phyloP scores from a whole-genome alignment of 108 stramenopile species.

The Stephanodiscus minutulus region DNA sequence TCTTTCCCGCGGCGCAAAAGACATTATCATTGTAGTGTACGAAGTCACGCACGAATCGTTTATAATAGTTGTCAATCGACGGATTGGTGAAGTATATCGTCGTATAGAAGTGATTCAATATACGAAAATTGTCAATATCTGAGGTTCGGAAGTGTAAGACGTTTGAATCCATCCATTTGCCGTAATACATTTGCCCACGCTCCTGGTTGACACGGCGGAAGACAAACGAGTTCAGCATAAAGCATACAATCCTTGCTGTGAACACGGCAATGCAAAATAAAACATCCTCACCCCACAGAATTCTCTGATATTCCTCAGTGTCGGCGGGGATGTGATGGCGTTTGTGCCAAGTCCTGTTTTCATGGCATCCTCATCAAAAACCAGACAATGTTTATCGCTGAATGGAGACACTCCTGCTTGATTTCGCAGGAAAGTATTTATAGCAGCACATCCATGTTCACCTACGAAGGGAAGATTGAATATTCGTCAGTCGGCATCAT shows the following conservation, averaged over 20 bases:
- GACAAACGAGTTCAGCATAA: background rate
- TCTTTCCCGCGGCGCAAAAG: slow-evolving; percentile 87
- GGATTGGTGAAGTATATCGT: slow-evolving; percentile 81
- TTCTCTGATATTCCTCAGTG: background rate
- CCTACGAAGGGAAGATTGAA: slow-evolving; percentile 6
- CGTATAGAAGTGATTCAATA: slow-evolving; percentile 85
- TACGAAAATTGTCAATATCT: slow-evolving; percentile 55
- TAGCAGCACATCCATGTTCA: slow-evolving; percentile 8
- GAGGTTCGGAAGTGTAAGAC: slow-evolving; percentile 75
- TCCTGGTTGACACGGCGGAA: slow-evolving; percentile 1
- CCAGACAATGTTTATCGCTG: slow-evolving; percentile 54
- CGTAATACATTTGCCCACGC: slow-evolving; percentile 40
- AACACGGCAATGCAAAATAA: background rate
- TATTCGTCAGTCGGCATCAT: background rate
- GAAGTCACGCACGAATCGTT: slow-evolving; percentile 86
- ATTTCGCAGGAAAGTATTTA: slow-evolving; percentile 14
- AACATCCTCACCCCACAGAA: slow-evolving; percentile 22
- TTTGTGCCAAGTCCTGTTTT: slow-evolving; percentile 24
- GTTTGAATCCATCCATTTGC: slow-evolving; percentile 22
- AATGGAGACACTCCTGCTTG: slow-evolving; percentile 38
- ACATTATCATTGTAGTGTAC: slow-evolving; percentile 85
- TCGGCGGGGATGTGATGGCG: slow-evolving; percentile 10
- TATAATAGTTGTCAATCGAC: slow-evolving; percentile 68
- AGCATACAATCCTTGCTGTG: background rate
- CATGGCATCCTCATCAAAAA: slow-evolving; percentile 65